Percentiles rank a stretch among this genome's conserved stretches.
Conservation (phyloP, 805 yeast species). For the Phaffomyces antillensis region DNA sequence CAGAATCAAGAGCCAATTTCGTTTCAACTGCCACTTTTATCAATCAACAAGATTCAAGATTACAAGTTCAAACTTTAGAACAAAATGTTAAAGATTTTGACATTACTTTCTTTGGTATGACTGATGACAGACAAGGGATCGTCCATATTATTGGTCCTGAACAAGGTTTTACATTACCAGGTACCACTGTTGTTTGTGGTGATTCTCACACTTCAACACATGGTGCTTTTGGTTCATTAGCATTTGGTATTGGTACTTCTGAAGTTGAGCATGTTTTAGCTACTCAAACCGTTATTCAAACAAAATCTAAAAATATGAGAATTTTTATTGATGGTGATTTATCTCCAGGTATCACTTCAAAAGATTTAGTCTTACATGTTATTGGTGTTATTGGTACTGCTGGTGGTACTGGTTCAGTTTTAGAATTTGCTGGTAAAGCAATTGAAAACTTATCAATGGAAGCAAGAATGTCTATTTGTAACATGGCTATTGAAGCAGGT, state of each 20-base stretch:
- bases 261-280: slow-evolving; percentile 99
- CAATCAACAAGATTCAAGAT: slow-evolving; percentile 82
- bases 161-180: slow-evolving; percentile 97
- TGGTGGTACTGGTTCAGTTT: slow-evolving; percentile 97
- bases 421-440: slow-evolving; percentile 95
- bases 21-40: slow-evolving; percentile 73
- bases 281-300: slow-evolving; percentile 91
- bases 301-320: slow-evolving; percentile 94
- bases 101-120: slow-evolving; percentile 91
- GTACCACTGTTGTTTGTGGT: slow-evolving; percentile 98
- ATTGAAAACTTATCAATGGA: slow-evolving; percentile 88
- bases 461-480: slow-evolving; percentile 98
- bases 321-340: slow-evolving; percentile 79
- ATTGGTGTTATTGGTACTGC: slow-evolving; percentile 98
- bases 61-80: slow-evolving; percentile 89
- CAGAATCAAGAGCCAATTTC: slow-evolving; percentile 74
- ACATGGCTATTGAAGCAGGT: slow-evolving; percentile 98
- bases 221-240: slow-evolving; percentile 96
- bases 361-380: slow-evolving; percentile 89
- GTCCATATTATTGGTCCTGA: slow-evolving; percentile 99
- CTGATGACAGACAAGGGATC: slow-evolving; percentile 92
- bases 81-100: slow-evolving; percentile 86
- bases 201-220: slow-evolving; percentile 98
- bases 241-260: slow-evolving; percentile 98
- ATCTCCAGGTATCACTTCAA: slow-evolving; percentile 86